These are phyloP conservation scores for Panus rudis DNA, from an alignment of 768 basidiomycete genomes.

Conservation along the genomic window DNA sequence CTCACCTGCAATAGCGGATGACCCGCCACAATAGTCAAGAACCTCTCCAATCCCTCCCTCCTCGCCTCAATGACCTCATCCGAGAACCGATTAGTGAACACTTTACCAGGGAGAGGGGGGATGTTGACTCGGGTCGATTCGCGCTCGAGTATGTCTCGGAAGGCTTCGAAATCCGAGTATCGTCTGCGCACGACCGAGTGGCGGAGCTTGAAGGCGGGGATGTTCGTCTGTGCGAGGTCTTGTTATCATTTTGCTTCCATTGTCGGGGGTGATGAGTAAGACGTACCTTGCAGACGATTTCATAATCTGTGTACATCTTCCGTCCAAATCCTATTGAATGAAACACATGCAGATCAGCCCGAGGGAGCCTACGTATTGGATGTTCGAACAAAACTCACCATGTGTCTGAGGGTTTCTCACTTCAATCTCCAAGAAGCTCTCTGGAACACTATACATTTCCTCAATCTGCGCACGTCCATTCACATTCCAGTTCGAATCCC, in stretches of 20 bases:
- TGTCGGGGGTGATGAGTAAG: neutral
- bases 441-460: conserved; percentile 97
- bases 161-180: conserved; percentile 74
- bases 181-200: conserved; percentile 58
- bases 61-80: conserved; percentile 94
- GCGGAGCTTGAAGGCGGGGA: conserved; percentile 93
- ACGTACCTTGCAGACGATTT: conserved; percentile 91
- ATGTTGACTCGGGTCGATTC: conserved; percentile 98
- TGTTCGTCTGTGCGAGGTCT: conserved; percentile 69
- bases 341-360: conserved; percentile 2
- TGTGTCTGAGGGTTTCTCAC: conserved; percentile 96
- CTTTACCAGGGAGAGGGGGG: conserved; percentile 93
- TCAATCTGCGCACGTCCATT: conserved; percentile 75
- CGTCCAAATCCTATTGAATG: conserved; percentile 90
- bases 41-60: conserved; percentile 90
- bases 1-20: conserved; percentile 92
- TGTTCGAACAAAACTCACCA: conserved; percentile 41
- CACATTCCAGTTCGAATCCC: too few species aligned
- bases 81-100: conserved; percentile 96
- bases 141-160: conserved; percentile 95
- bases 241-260: neutral
- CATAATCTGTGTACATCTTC: conserved; percentile 99
- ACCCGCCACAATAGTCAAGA: conserved; percentile 93
- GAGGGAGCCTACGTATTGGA: neutral
- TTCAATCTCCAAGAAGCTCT: conserved; percentile 96